A percentile compares a stretch with the other conserved stretches of the same genome.
These are phyloP conservation scores for Hypoxylon intermedium DNA, from an alignment of 495 filamentous ascomycete genomes.

Conservation along the genomic window DNA sequence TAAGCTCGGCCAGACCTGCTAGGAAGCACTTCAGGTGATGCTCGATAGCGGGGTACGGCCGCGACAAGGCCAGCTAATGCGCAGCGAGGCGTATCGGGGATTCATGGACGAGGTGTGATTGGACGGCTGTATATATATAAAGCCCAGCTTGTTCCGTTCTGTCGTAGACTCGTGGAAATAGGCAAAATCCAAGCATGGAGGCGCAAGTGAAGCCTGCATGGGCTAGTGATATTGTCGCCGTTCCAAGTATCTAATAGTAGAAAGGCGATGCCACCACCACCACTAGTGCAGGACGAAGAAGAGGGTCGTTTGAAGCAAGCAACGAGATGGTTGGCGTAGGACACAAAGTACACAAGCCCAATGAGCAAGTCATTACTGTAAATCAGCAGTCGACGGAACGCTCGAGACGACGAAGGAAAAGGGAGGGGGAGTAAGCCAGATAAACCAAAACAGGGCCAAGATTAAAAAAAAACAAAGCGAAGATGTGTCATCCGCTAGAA, in stretches of 20 bases:
- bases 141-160: constrained; percentile 7
- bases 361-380: constrained; percentile 20
- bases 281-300: not conserved
- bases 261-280: not conserved
- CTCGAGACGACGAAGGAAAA: constrained; percentile 5
- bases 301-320: constrained; percentile 8
- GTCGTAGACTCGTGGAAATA: constrained; percentile 27
- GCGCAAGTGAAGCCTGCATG: constrained; percentile 1
- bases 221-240: too few species aligned
- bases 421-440: not conserved
- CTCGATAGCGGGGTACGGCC: constrained; percentile 19
- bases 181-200: constrained; percentile 26
- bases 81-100: constrained; percentile 25
- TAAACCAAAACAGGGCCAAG: constrained; percentile 5
- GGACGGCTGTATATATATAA: constrained; percentile 35
- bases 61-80: constrained; percentile 25
- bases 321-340: constrained; percentile 5
- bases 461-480: constrained; percentile 25
- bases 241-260: not conserved
- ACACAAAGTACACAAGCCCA: constrained; percentile 29
- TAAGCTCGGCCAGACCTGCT: constrained; percentile 19
- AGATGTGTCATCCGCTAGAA: constrained; percentile 14
- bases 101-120: constrained; percentile 30
- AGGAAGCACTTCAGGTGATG: constrained; percentile 31
- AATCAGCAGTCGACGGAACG: constrained; percentile 2